These are phyloP conservation scores for Vigna mungo DNA, from an alignment of 306 rosid genomes.

Conservation along the genomic window DNA sequence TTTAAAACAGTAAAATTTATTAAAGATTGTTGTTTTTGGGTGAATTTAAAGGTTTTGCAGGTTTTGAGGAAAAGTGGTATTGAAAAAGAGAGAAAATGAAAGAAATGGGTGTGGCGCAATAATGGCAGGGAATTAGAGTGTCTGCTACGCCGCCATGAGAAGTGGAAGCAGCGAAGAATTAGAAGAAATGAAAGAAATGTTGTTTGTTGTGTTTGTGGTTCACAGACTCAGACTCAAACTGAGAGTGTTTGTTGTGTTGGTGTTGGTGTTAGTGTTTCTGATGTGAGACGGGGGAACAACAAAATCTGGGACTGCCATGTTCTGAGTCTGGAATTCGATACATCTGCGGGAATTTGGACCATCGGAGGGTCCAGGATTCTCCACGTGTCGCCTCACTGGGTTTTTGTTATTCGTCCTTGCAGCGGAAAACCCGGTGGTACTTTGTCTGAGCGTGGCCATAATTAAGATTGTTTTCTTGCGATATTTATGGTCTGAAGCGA, in stretches of 20 bases:
- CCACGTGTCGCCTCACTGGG: conserved; percentile 62
- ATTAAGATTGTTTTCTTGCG: conserved; percentile 45
- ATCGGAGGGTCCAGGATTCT: not conserved
- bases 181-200: not conserved
- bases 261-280: not conserved
- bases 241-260: not conserved
- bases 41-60: conserved; percentile 44
- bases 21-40: no score
- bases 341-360: not conserved
- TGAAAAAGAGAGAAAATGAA: conserved; percentile 11
- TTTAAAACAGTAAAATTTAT: no score
- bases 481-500: conserved; percentile 37
- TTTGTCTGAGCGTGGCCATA: conserved; percentile 51
- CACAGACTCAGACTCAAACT: conserved; percentile 22
- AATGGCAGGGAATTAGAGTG: conserved; percentile 88
- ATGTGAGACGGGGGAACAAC: conserved; percentile 48
- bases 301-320: conserved; percentile 48
- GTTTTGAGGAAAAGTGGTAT: conserved; percentile 53
- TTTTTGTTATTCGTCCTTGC: conserved; percentile 72
- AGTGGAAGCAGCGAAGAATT: conserved; percentile 65
- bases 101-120: conserved; percentile 52
- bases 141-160: conserved; percentile 99
- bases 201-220: not conserved
- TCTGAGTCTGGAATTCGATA: not conserved
- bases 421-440: conserved; percentile 83